phyloP scores from a whole-genome alignment of 768 basidiomycete species.

The Punctularia strigosozonata region DNA sequence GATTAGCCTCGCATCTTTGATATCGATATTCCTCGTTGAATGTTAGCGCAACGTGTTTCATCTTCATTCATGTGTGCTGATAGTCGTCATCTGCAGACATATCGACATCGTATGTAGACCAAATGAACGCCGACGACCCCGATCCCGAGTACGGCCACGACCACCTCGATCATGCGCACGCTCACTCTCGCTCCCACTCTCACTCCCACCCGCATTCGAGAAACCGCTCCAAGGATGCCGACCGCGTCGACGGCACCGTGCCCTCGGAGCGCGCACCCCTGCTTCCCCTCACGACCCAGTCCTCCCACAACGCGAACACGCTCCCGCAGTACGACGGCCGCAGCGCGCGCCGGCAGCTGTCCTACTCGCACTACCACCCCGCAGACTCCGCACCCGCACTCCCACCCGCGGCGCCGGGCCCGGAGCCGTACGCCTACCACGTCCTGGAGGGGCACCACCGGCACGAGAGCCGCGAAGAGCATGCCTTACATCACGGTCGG shows the following conservation, averaged over 20 bases:
- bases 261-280: neutral
- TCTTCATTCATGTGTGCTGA: constrained; percentile 1
- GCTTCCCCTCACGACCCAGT: no score
- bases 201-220: constrained; percentile 1
- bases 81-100: constrained; percentile 32
- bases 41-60: constrained; percentile 43
- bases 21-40: constrained; percentile 71
- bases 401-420: constrained; percentile 6
- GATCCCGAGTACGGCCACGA: no score
- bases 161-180: constrained; percentile 12
- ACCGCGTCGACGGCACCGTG: neutral
- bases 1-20: constrained; percentile 45
- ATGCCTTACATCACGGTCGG: constrained; percentile 11
- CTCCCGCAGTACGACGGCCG: neutral
- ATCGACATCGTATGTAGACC: constrained; percentile 67
- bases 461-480: constrained; percentile 13
- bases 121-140: constrained; percentile 52
- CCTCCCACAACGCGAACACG: constrained; percentile 8
- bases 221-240: neutral
- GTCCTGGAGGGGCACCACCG: constrained; percentile 16
- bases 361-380: neutral
- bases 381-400: constrained; percentile 1
- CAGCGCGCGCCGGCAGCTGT: neutral
- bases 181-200: constrained; percentile 7
- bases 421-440: no score